Base-by-base conservation (phyloP, 2,329 filamentous ascomycete genomes). In the Fusarium pseudograminearum region DNA sequence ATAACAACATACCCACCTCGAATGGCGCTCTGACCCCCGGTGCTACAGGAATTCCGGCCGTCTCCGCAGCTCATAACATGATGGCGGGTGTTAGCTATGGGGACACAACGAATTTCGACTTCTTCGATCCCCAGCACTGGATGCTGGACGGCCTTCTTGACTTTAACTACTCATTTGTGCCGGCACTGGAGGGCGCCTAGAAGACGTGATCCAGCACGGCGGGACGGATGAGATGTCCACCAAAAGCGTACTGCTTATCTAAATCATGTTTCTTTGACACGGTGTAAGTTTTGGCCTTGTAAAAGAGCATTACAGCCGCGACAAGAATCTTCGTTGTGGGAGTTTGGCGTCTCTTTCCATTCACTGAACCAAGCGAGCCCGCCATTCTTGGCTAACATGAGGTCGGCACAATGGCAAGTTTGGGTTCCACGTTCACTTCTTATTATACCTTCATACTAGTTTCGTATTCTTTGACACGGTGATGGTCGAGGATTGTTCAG, bases 101-200 rank as follows among this genome's bases (percentile, higher is more conserved):
- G 70, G 87, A 92, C 57, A 87, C 92, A 57, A 87, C 88, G 12
- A 91, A 89, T 73, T 94, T 94, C 78, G 93, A 97, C 78, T 93
- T 97, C 66, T 97, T 97, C 76, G 94, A 97, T 80, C 93, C 94
- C 2, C 86, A 97, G 74, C 93, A 95, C 78, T 98, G 94, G 94
- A 93, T 97, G 84, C 83, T 98, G 64, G 94, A 98, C 78, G 93
- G 93, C 16, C 84, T 95, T 34, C 84, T 96, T 64, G 92, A 94
- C 76, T 91, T 95, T 76, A 93, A 92, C 69, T 94, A 91, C 76
- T 86, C 84, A 14, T 90, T 87, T 73, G 83, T 85, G 38, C 80
- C 82, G 59, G 83, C 85, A 2, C 78, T 89, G 38, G 87, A 90
- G 65, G 83, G 85, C 66, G 80, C 85, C 67, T 87, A 78, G 65